A percentile compares a stretch with the other conserved stretches of the same genome.
Conservation (phyloP, 352 stramenopile species). For the Globisporangium splendens region DNA sequence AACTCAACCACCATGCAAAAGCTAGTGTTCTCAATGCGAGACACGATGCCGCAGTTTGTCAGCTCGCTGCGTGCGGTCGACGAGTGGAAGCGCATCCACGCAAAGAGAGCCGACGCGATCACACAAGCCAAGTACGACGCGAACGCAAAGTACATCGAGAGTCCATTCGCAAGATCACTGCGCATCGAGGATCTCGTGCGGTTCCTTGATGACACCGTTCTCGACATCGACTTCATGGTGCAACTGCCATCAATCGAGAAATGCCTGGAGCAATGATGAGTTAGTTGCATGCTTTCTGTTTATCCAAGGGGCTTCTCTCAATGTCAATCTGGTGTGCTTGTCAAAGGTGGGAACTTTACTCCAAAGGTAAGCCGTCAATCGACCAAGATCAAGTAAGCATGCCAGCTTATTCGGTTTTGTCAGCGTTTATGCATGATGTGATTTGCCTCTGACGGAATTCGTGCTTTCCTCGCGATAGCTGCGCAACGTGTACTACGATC, state of each 20-base stretch:
- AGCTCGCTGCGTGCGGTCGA: slow-evolving; percentile 60
- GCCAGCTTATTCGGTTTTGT: no score
- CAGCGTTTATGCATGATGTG: neutral
- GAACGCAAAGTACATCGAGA: slow-evolving; percentile 78
- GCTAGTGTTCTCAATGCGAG: slow-evolving; percentile 58
- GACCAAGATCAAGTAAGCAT: slow-evolving; percentile 47
- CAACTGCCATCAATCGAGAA: slow-evolving; percentile 81
- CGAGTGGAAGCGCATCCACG: slow-evolving; percentile 66
- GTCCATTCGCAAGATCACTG: slow-evolving; percentile 54
- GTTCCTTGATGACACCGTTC: slow-evolving; percentile 66
- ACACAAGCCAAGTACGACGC: slow-evolving; percentile 58
- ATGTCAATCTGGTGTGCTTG: no score
- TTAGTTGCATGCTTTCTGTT: neutral
- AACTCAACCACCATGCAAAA: slow-evolving; percentile 25
- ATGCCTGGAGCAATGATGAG: slow-evolving; percentile 65
- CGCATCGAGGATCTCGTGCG: slow-evolving; percentile 60
- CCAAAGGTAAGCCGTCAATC: slow-evolving; percentile 30
- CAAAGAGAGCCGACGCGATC: slow-evolving; percentile 50
- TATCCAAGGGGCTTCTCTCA: neutral
- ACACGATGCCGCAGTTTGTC: slow-evolving; percentile 83
- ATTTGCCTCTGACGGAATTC: neutral
- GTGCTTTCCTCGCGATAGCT: slow-evolving; percentile 30
- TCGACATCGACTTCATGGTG: slow-evolving; percentile 85
- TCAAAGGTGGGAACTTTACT: slow-evolving; percentile 47
- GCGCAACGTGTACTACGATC: slow-evolving; percentile 61